These are phyloP conservation scores for Metschnikowia dekortorum DNA, from an alignment of 805 yeast species.

Conservation along the genomic window DNA sequence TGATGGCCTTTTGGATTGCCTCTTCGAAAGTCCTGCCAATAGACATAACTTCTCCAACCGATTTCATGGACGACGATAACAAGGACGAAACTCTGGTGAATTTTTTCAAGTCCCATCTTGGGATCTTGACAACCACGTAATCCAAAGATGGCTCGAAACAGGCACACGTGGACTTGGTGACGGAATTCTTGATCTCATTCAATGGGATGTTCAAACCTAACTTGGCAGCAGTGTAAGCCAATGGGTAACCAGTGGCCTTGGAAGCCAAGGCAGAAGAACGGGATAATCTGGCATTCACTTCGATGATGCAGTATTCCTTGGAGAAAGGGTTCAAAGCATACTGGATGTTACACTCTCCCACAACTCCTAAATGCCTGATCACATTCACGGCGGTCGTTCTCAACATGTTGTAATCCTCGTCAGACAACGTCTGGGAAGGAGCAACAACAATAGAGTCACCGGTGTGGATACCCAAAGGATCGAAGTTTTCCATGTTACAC, in stretches of 20 bases:
- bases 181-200: constrained; percentile 87
- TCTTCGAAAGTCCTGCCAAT: constrained; percentile 97
- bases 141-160: constrained; percentile 97
- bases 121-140: constrained; percentile 95
- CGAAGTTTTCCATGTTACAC: constrained; percentile 98
- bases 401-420: constrained; percentile 96
- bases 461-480: constrained; percentile 96
- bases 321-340: constrained; percentile 92
- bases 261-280: constrained; percentile 99
- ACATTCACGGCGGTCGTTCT: constrained; percentile 97
- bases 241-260: constrained; percentile 97
- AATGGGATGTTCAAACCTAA: constrained; percentile 89
- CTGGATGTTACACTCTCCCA: constrained; percentile 98
- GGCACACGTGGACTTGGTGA: constrained; percentile 90
- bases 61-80: constrained; percentile 92
- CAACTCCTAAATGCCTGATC: constrained; percentile 95
- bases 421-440: constrained; percentile 95
- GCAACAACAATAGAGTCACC: constrained; percentile 99
- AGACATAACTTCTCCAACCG: constrained; percentile 98
- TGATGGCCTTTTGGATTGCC: constrained; percentile 94
- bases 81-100: constrained; percentile 87
- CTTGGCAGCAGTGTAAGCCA: constrained; percentile 97
- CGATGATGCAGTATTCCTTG: constrained; percentile 94
- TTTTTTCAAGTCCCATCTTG: constrained; percentile 97
- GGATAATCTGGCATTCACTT: constrained; percentile 95